Evolutionary conservation across 306 rosid species (phyloP).

Genomic region (Citrullus mucosospermus): DNA sequence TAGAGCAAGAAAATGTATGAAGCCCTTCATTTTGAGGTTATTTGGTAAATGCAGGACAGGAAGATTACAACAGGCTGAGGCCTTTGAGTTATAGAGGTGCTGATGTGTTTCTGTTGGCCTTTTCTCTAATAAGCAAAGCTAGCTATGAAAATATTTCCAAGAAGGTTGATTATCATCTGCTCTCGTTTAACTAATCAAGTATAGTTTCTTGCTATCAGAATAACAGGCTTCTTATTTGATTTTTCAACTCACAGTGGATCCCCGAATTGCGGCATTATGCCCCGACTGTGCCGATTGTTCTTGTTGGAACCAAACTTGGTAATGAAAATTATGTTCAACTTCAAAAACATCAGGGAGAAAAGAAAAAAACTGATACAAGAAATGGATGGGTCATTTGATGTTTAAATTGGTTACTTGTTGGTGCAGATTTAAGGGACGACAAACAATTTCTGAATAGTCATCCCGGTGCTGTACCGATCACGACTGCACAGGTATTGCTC

Average conservation of each 20-base stretch:
- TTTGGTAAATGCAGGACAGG: conserved; percentile 50
- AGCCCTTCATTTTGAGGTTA: not conserved
- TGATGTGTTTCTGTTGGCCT: conserved; percentile 85
- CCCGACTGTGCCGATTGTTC: conserved; percentile 40
- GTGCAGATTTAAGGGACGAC: conserved; percentile 34
- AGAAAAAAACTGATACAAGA: not conserved
- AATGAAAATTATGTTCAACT: not conserved
- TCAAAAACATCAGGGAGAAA: not conserved
- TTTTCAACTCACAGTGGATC: conserved; percentile 24
- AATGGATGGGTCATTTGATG: not conserved
- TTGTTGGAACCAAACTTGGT: conserved; percentile 47
- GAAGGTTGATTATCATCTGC: conserved; percentile 35
- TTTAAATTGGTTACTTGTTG: not conserved
- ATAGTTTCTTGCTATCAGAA: not conserved
- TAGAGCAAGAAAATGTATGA: not conserved
- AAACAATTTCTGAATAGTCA: conserved; percentile 29
- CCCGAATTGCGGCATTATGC: conserved; percentile 44
- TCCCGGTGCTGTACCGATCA: conserved; percentile 33
- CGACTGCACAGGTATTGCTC: conserved; percentile 25
- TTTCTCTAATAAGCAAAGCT: conserved; percentile 90
- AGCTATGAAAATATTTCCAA: conserved; percentile 85
- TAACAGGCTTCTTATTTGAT: not conserved
- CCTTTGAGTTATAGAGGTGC: conserved; percentile 95
- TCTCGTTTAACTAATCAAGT: not conserved
- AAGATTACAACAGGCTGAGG: conserved; percentile 89